Evolutionary conservation across 371 early-diverging fungal species (phyloP).

Genomic region (Chytridiales sp.): DNA sequence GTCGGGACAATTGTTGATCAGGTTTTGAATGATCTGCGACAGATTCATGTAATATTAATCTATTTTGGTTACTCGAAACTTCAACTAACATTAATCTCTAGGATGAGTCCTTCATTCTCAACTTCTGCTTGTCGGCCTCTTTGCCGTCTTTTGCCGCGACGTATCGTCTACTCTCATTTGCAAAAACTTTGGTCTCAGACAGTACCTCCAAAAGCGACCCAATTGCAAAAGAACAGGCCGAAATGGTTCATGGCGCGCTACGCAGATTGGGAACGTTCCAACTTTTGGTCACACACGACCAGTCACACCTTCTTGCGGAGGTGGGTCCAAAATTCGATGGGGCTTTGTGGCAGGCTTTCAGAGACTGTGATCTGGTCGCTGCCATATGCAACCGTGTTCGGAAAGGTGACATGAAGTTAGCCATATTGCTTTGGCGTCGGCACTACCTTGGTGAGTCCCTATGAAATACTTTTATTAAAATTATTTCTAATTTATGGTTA

Average conservation of each 20-base stretch:
- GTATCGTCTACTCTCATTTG: slow-evolving; percentile 24
- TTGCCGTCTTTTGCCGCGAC: slow-evolving; percentile 12
- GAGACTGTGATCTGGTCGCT: slow-evolving; percentile 35
- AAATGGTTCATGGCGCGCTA: slow-evolving; percentile 25
- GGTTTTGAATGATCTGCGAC: slow-evolving; percentile 24
- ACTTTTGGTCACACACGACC: slow-evolving; percentile 17
- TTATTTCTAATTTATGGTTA: neutral
- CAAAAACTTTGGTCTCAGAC: slow-evolving; percentile 12
- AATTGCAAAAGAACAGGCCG: slow-evolving; percentile 1
- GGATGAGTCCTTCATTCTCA: slow-evolving; percentile 23
- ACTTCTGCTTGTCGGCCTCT: slow-evolving; percentile 20
- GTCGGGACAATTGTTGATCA: too few relatives aligned
- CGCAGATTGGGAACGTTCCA: slow-evolving; percentile 49
- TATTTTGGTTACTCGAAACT: neutral
- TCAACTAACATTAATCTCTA: slow-evolving; percentile 1
- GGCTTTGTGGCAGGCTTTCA: slow-evolving; percentile 41
- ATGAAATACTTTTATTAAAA: neutral
- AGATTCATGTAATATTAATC: slow-evolving; percentile 9
- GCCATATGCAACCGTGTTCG: slow-evolving; percentile 30
- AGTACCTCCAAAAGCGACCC: neutral
- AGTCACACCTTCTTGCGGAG: neutral
- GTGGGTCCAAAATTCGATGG: slow-evolving; percentile 27
- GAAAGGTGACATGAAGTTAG: slow-evolving; percentile 38
- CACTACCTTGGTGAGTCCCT: slow-evolving; percentile 34
- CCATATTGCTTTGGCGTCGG: slow-evolving; percentile 45